Percentiles rank a stretch among this genome's conserved stretches.
Conservation (phyloP, 139 green algal species). For the Astrephomene gubernaculifera region DNA sequence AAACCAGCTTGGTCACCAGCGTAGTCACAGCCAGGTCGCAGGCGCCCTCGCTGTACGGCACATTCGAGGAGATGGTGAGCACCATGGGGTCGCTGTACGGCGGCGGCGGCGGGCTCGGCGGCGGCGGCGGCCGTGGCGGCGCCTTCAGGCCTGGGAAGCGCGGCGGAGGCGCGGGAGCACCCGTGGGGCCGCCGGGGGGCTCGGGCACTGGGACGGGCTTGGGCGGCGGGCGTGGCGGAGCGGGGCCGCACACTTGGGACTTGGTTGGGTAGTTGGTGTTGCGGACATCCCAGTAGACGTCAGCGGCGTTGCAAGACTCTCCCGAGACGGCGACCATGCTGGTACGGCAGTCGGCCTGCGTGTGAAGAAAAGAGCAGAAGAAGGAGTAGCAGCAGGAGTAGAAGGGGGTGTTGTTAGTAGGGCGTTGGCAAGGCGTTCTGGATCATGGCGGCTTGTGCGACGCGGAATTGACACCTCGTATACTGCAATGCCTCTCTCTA, state of each 20-base stretch:
- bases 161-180: background rate
- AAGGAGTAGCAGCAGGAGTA: no score
- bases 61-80: background rate
- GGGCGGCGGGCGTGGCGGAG: conserved; percentile 12
- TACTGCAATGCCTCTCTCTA: no score
- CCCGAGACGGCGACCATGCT: background rate
- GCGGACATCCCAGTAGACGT: conserved; percentile 31
- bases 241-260: background rate
- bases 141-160: background rate
- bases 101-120: background rate
- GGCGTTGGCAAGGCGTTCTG: background rate
- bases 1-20: conserved; percentile 10
- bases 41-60: background rate
- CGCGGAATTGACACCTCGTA: no score
- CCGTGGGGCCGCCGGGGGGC: background rate
- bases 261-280: conserved; percentile 27
- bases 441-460: no score
- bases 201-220: background rate
- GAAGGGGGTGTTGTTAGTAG: no score
- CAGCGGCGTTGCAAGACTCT: background rate
- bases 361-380: no score
- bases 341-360: conserved; percentile 10
- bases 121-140: background rate
- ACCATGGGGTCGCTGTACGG: conserved; percentile 31
- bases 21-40: background rate